phyloP scores from a whole-genome alignment of 257 asterid genomes.

The Catharanthus roseus region DNA sequence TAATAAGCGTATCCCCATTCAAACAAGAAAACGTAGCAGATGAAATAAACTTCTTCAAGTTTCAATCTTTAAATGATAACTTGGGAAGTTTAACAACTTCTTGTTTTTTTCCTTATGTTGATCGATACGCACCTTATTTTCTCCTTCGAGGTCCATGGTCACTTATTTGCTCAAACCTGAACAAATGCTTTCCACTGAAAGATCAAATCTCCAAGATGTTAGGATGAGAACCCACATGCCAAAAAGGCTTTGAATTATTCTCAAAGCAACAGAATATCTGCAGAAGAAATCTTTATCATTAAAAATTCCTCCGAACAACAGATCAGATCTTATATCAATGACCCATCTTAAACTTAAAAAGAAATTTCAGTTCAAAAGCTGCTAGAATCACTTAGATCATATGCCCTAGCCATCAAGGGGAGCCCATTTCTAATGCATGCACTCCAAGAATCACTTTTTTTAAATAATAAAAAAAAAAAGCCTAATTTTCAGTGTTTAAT shows the following conservation, averaged over 20 bases:
- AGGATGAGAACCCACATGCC: conserved; percentile 36
- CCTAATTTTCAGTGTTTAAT: background rate
- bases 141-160: conserved; percentile 76
- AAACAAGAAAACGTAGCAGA: background rate
- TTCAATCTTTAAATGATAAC: background rate
- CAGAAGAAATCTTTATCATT: background rate
- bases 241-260: conserved; percentile 18
- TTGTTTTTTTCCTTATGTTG: too few relatives aligned
- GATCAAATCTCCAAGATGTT: conserved; percentile 31
- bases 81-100: too few relatives aligned
- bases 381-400: background rate
- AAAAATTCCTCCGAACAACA: conserved; percentile 17
- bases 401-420: background rate
- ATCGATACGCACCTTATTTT: conserved; percentile 63
- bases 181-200: conserved; percentile 30
- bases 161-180: conserved; percentile 20
- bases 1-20: background rate
- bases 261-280: conserved; percentile 3
- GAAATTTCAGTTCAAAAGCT: conserved; percentile 1
- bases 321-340: conserved; percentile 36
- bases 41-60: background rate
- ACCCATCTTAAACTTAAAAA: conserved; percentile 4
- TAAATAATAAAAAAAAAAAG: background rate
- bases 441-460: background rate
- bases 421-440: background rate